Evolutionary conservation across 2,329 filamentous ascomycete genomes (phyloP).

Genomic region (Fusarium nanum): DNA sequence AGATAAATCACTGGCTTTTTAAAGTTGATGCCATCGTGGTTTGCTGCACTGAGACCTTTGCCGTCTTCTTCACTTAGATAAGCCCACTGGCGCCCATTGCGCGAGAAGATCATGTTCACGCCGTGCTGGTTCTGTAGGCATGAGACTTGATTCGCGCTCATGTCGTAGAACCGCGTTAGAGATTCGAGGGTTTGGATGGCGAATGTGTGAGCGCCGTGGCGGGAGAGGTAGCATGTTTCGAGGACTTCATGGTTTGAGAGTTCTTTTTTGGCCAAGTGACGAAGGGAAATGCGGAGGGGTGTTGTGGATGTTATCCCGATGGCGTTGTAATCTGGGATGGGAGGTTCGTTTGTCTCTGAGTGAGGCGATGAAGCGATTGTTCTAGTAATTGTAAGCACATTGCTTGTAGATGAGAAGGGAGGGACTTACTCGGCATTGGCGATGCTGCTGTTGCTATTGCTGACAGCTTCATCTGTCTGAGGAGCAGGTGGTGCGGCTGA

Average conservation of each 20-base stretch:
- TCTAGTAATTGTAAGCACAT: conserved; percentile 3
- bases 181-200: conserved; percentile 43
- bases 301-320: conserved; percentile 44
- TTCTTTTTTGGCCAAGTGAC: conserved; percentile 45
- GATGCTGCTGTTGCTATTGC: conserved; percentile 20
- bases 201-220: conserved; percentile 34
- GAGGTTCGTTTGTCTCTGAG: conserved; percentile 38
- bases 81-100: conserved; percentile 40
- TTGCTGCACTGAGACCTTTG: conserved; percentile 34
- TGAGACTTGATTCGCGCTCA: conserved; percentile 36
- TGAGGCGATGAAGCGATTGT: conserved; percentile 42
- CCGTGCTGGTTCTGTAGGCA: conserved; percentile 42
- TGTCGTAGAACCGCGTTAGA: conserved; percentile 45
- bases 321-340: conserved; percentile 44
- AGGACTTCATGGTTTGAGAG: conserved; percentile 44
- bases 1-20: conserved; percentile 41
- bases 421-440: conserved; percentile 24
- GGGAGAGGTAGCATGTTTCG: conserved; percentile 38
- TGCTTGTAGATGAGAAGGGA: rapidly evolving
- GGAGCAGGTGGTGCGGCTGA: conserved; percentile 23
- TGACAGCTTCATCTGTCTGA: conserved; percentile 17
- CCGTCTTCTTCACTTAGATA: conserved; percentile 45
- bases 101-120: conserved; percentile 41
- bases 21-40: conserved; percentile 40
- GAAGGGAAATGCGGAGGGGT: conserved; percentile 41